Evolutionary conservation across 306 rosid species (phyloP).

Genomic region (peach (Prunus persica)): Prunus_persica_NCBIv2 NC_034011.1:1303001-1303500

Average conservation of each 20-base stretch:
- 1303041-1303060: slow-evolving; percentile 86
- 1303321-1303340: slow-evolving; percentile 97
- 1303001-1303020: slow-evolving; percentile 66
- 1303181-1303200: slow-evolving; percentile 94
- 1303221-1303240: slow-evolving; percentile 91
- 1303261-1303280: slow-evolving; percentile 52
- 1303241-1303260: slow-evolving; percentile 66
- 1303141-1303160: slow-evolving; percentile 74
- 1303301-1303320: slow-evolving; percentile 72
- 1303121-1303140: slow-evolving; percentile 83
- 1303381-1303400: slow-evolving; percentile 89
- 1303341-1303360: slow-evolving; percentile 69
- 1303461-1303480: slow-evolving; percentile 81
- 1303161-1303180: slow-evolving; percentile 85
- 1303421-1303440: slow-evolving; percentile 91
- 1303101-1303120: slow-evolving; percentile 87
- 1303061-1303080: slow-evolving; percentile 85
- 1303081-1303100: slow-evolving; percentile 91
- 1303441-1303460: slow-evolving; percentile 90
- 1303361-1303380: slow-evolving; percentile 89
- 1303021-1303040: slow-evolving; percentile 82
- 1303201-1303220: slow-evolving; percentile 99
- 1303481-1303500: slow-evolving; percentile 86
- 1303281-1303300: slow-evolving; percentile 67
- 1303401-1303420: slow-evolving; percentile 96